phyloP scores from a whole-genome alignment of 2,329 filamentous ascomycete species.

The Ophiostoma sp. region DNA sequence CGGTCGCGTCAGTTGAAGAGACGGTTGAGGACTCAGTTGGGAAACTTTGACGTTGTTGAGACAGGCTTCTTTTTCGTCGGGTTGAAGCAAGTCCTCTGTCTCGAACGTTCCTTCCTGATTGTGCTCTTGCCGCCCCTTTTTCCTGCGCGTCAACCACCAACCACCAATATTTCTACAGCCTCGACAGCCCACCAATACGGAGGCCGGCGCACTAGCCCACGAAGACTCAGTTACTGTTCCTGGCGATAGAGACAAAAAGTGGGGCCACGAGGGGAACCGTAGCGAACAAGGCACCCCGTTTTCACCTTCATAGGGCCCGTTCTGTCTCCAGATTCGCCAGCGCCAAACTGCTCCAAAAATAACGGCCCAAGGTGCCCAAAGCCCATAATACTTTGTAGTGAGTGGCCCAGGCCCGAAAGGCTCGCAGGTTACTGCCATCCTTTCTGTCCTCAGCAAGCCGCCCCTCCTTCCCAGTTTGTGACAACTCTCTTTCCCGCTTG shows the following conservation, averaged over 20 bases:
- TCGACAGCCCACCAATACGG: background rate
- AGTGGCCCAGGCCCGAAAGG: background rate
- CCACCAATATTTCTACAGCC: background rate
- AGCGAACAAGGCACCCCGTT: background rate
- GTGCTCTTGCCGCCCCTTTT: background rate
- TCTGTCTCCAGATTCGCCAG: constrained; percentile 19
- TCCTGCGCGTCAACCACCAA: background rate
- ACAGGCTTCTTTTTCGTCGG: background rate
- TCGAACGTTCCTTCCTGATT: background rate
- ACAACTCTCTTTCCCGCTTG: constrained; percentile 19
- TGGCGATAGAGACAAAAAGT: constrained; percentile 17
- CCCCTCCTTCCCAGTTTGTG: constrained; percentile 28
- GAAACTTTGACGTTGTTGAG: background rate
- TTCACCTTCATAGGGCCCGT: background rate
- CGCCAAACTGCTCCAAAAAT: constrained; percentile 5
- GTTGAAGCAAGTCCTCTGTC: background rate
- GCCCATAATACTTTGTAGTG: background rate
- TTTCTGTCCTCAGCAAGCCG: background rate
- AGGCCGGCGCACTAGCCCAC: background rate
- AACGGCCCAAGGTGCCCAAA: background rate
- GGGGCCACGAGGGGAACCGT: constrained; percentile 3
- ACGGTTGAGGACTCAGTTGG: background rate
- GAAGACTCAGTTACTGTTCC: constrained; percentile 17
- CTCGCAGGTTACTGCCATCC: background rate
- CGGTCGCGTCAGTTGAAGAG: background rate